These are phyloP conservation scores for Pisolithus tinctorius DNA, from an alignment of 768 basidiomycete species.

Conservation along the genomic window DNA sequence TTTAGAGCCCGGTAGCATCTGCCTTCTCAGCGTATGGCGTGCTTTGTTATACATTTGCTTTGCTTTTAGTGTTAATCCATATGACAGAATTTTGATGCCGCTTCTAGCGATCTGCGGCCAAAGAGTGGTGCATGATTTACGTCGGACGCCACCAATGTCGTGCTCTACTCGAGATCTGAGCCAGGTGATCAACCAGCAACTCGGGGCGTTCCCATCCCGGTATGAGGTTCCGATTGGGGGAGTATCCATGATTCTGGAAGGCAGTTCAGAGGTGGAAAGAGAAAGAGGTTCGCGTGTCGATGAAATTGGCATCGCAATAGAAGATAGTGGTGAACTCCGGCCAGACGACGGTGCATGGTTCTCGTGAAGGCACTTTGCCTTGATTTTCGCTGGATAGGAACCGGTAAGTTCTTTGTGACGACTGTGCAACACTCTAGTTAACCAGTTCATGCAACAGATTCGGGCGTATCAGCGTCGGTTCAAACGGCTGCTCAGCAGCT, in stretches of 20 bases:
- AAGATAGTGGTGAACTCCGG: too few relatives aligned
- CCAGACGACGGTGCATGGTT: too few relatives aligned
- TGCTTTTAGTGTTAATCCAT: neutral
- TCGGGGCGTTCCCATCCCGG: neutral
- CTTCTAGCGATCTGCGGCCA: neutral
- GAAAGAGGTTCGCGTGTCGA: too few relatives aligned
- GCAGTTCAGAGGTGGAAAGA: too few relatives aligned
- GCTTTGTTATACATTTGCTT: neutral
- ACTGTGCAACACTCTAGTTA: neutral
- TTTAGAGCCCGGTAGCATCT: neutral
- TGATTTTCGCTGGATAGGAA: neutral
- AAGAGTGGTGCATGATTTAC: conserved; percentile 1
- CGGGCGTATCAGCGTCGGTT: neutral
- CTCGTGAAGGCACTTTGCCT: too few relatives aligned
- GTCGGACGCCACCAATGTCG: neutral
- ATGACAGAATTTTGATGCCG: neutral
- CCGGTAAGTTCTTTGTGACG: neutral
- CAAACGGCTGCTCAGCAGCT: too few relatives aligned
- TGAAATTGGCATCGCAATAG: too few relatives aligned
- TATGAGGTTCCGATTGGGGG: too few relatives aligned
- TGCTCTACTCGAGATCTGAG: neutral
- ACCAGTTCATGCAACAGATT: neutral
- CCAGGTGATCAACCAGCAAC: neutral
- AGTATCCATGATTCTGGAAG: too few relatives aligned
- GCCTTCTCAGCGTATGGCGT: neutral